Conservation (phyloP, 495 filamentous ascomycete genomes). For the Parmelia sp. region DNA sequence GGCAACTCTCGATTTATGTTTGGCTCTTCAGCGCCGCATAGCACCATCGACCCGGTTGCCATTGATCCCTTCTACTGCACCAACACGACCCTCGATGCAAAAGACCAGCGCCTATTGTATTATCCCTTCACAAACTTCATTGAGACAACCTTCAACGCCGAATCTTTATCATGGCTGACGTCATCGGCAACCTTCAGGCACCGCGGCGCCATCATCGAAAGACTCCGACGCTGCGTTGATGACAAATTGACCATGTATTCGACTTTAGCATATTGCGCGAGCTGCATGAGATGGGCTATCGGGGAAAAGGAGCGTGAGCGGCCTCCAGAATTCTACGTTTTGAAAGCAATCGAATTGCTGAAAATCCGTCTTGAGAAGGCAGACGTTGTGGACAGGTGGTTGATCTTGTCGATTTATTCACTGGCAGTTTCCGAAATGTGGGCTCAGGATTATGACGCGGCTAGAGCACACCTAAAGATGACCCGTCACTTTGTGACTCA, state of each 20-base stretch:
- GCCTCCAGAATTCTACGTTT: conserved; percentile 5
- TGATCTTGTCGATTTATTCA: conserved; percentile 9
- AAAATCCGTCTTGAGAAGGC: background rate
- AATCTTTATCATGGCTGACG: background rate
- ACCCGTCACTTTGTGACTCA: conserved; percentile 1
- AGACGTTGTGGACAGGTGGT: background rate
- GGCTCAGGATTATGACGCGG: conserved; percentile 6
- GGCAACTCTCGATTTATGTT: no score
- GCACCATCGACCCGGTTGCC: background rate
- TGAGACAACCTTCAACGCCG: conserved; percentile 10
- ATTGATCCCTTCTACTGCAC: conserved; percentile 4
- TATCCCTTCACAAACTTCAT: conserved; percentile 13
- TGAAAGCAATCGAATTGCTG: background rate
- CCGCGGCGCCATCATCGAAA: background rate
- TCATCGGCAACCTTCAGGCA: background rate
- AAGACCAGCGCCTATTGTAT: conserved; percentile 5
- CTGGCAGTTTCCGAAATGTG: conserved; percentile 11
- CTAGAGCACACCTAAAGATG: conserved; percentile 3
- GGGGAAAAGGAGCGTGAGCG: background rate
- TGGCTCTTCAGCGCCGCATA: background rate
- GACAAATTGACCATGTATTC: conserved; percentile 13
- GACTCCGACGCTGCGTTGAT: conserved; percentile 7
- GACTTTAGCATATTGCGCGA: conserved; percentile 8
- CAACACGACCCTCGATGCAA: background rate
- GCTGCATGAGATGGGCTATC: conserved; percentile 7